Evolutionary conservation across 23 red algal species (phyloP).

Genomic region (Chondrus crispus): DNA sequence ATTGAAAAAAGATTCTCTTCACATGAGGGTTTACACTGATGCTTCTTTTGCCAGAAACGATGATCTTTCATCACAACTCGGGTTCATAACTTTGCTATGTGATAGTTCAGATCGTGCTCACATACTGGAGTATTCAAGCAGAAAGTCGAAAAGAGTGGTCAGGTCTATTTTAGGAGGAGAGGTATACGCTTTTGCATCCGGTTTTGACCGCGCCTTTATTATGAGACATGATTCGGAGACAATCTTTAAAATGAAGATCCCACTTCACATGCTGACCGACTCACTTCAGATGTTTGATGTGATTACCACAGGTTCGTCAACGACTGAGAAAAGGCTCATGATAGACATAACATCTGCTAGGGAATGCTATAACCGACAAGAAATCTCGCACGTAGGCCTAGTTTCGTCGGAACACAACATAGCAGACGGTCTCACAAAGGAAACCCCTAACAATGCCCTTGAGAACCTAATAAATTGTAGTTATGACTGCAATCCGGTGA

Average conservation of each 20-base stretch:
- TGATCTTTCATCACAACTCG: background rate
- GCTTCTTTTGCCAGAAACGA: background rate
- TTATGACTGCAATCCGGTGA: background rate
- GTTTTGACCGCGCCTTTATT: slow-evolving; percentile 7
- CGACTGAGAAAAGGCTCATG: background rate
- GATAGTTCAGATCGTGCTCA: background rate
- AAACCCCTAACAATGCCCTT: background rate
- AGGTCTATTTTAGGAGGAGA: slow-evolving; percentile 12
- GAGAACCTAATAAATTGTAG: background rate
- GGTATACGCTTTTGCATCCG: slow-evolving; percentile 14
- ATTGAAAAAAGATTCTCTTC: background rate
- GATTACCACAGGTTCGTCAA: background rate
- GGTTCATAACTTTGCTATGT: background rate
- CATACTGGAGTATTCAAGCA: background rate
- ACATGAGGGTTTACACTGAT: background rate
- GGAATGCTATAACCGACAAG: background rate
- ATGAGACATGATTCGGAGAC: slow-evolving; percentile 30
- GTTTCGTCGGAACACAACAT: background rate
- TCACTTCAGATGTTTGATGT: background rate
- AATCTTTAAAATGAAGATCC: background rate
- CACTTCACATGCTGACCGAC: background rate
- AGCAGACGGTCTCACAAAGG: slow-evolving; percentile 24
- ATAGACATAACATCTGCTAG: background rate
- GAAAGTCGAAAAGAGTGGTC: background rate
- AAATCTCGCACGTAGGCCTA: background rate